These are phyloP conservation scores for Ogataea angusta DNA, from an alignment of 805 yeast genomes.

Conservation along the genomic window DNA sequence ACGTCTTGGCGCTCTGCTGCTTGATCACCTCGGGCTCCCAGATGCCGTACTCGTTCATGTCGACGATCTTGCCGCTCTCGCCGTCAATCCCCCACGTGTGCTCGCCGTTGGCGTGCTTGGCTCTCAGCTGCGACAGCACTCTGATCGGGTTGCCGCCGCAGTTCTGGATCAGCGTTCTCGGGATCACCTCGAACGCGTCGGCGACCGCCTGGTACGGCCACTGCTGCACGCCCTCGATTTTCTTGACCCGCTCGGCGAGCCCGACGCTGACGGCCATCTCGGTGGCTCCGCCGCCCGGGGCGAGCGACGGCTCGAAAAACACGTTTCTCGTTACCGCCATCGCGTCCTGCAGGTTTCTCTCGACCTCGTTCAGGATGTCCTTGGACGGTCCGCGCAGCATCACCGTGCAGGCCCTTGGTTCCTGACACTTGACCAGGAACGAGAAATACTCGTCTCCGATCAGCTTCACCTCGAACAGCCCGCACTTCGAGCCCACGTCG, in stretches of 20 bases:
- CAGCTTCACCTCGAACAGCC: conserved; percentile 85
- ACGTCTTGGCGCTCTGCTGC: conserved; percentile 96
- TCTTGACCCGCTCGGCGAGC: conserved; percentile 85
- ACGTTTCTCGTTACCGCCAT: conserved; percentile 97
- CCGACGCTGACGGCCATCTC: conserved; percentile 96
- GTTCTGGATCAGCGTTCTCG: conserved; percentile 94
- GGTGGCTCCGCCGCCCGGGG: conserved; percentile 99
- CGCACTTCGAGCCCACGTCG: conserved; percentile 88
- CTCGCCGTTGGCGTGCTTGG: conserved; percentile 91
- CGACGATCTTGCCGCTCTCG: conserved; percentile 88
- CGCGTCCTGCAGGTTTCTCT: conserved; percentile 96
- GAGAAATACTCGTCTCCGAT: conserved; percentile 98
- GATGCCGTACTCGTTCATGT: conserved; percentile 92
- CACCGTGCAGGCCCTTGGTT: conserved; percentile 93
- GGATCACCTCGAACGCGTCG: conserved; percentile 97
- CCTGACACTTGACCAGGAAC: conserved; percentile 70
- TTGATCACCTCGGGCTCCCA: conserved; percentile 99
- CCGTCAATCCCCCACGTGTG: conserved; percentile 92
- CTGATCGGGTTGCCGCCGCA: conserved; percentile 97
- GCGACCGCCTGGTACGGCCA: conserved; percentile 99
- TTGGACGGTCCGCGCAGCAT: conserved; percentile 94
- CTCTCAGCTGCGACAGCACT: conserved; percentile 84
- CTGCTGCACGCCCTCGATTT: conserved; percentile 91
- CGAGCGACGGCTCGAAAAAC: conserved; percentile 85
- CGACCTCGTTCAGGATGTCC: conserved; percentile 93